These are phyloP conservation scores for Microbotryum intermedium DNA, from an alignment of 1,284 basidiomycete genomes.

Conservation along the genomic window DNA sequence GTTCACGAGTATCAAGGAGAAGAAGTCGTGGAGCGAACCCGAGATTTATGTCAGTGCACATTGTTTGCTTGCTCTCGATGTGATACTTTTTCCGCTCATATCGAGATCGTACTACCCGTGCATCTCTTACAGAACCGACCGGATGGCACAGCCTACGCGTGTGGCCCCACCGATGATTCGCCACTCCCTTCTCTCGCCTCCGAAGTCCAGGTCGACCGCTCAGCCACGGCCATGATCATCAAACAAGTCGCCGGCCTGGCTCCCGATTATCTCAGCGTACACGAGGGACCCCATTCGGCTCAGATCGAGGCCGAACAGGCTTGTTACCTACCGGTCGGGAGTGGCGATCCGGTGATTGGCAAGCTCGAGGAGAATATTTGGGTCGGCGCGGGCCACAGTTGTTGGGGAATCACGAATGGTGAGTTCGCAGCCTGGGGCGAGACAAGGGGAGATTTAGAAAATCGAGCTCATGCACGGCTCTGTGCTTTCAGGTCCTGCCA, in stretches of 20 bases:
- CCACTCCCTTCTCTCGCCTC: slow-evolving; percentile 37
- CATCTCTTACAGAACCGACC: slow-evolving; percentile 35
- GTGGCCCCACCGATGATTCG: slow-evolving; percentile 36
- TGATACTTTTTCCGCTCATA: neutral
- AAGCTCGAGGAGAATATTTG: slow-evolving; percentile 44
- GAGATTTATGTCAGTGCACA: slow-evolving; percentile 41
- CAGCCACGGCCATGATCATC: slow-evolving; percentile 42
- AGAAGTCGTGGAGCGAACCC: slow-evolving; percentile 41
- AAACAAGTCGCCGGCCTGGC: slow-evolving; percentile 44
- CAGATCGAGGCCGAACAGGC: slow-evolving; percentile 44
- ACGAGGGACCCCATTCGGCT: slow-evolving; percentile 32
- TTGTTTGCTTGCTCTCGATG: neutral
- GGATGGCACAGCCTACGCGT: slow-evolving; percentile 40
- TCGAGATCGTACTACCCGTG: slow-evolving; percentile 5
- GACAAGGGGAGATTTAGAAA: too few relatives aligned
- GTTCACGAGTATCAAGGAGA: slow-evolving; percentile 49
- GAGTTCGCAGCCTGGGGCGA: slow-evolving; percentile 18
- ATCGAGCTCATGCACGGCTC: too few relatives aligned
- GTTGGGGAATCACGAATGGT: slow-evolving; percentile 44
- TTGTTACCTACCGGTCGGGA: slow-evolving; percentile 50
- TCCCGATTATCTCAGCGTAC: slow-evolving; percentile 40
- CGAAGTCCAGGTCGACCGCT: slow-evolving; percentile 33
- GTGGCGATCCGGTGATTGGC: slow-evolving; percentile 47
- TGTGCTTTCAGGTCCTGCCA: slow-evolving; percentile 43
- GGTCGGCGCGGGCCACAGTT: slow-evolving; percentile 44